Conservation (phyloP, 2,329 filamentous ascomycete genomes). For the Penicillium sp. region DNA sequence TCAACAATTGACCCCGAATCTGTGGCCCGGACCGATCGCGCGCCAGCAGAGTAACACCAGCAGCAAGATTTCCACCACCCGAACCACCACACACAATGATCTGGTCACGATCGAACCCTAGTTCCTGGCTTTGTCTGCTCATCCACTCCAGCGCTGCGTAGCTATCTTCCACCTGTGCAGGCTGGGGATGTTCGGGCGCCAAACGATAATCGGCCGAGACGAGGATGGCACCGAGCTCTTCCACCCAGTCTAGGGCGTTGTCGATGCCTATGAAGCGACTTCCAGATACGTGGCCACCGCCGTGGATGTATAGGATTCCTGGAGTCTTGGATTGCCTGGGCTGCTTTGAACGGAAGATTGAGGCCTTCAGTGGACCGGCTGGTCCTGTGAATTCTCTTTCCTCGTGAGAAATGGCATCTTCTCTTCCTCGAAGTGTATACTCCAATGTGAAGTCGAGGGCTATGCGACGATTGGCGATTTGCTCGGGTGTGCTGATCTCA, state of each 20-base stretch:
- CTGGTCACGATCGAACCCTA: constrained; percentile 57
- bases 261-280: constrained; percentile 64
- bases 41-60: constrained; percentile 16
- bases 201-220: constrained; percentile 69
- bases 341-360: constrained; percentile 2
- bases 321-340: constrained; percentile 30
- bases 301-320: constrained; percentile 66
- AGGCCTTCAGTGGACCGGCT: not conserved
- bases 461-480: constrained; percentile 1
- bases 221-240: constrained; percentile 57
- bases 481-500: constrained; percentile 1
- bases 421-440: not conserved
- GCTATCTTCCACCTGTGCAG: constrained; percentile 65
- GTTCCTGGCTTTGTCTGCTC: constrained; percentile 55
- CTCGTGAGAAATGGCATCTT: not conserved
- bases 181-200: constrained; percentile 65
- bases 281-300: constrained; percentile 67
- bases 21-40: constrained; percentile 16
- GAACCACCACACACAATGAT: constrained; percentile 66
- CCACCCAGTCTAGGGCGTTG: constrained; percentile 58
- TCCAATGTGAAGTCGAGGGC: not conserved
- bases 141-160: constrained; percentile 66
- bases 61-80: constrained; percentile 55
- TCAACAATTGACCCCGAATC: constrained; percentile 19
- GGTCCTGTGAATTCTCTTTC: not conserved